Percentiles rank a stretch among this genome's conserved stretches.
Conservation (phyloP, 768 basidiomycete species). For the Lactarius quietus region DNA sequence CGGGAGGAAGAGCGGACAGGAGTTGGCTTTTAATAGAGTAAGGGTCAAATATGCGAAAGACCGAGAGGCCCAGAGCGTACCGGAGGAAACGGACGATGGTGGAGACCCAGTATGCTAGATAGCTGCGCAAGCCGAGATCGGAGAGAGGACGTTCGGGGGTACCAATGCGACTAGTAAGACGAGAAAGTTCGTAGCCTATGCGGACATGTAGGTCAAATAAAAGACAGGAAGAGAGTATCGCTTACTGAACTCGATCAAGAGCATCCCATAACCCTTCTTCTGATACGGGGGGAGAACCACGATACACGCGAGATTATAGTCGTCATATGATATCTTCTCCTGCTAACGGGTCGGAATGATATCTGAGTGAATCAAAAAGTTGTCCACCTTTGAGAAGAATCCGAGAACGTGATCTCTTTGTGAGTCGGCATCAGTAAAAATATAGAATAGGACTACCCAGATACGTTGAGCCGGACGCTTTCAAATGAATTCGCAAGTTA, state of each 20-base stretch:
- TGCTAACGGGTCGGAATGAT: slow-evolving; percentile 29
- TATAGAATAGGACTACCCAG: slow-evolving; percentile 78
- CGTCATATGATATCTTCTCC: slow-evolving; percentile 96
- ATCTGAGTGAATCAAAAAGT: neutral
- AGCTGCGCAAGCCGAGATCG: slow-evolving; percentile 87
- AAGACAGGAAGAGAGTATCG: neutral
- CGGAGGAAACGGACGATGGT: slow-evolving; percentile 82
- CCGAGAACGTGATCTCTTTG: slow-evolving; percentile 77
- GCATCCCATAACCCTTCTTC: slow-evolving; percentile 84
- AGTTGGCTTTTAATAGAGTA: slow-evolving; percentile 42
- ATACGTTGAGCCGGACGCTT: slow-evolving; percentile 6
- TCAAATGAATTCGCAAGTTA: neutral
- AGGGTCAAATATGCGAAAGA: neutral
- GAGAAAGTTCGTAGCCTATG: slow-evolving; percentile 89
- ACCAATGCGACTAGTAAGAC: slow-evolving; percentile 72
- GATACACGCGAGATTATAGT: slow-evolving; percentile 97
- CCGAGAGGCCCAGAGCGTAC: slow-evolving; percentile 36
- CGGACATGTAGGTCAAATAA: neutral
- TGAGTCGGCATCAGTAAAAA: slow-evolving; percentile 81
- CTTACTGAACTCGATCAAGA: slow-evolving; percentile 98
- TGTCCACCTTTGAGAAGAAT: slow-evolving; percentile 63
- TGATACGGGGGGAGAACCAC: slow-evolving; percentile 94
- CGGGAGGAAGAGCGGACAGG: slow-evolving; percentile 57
- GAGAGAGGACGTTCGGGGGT: slow-evolving; percentile 95
- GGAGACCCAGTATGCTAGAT: slow-evolving; percentile 85